phyloP scores from a whole-genome alignment of 2,329 filamentous ascomycete genomes.

The Claviceps purpurea region DNA sequence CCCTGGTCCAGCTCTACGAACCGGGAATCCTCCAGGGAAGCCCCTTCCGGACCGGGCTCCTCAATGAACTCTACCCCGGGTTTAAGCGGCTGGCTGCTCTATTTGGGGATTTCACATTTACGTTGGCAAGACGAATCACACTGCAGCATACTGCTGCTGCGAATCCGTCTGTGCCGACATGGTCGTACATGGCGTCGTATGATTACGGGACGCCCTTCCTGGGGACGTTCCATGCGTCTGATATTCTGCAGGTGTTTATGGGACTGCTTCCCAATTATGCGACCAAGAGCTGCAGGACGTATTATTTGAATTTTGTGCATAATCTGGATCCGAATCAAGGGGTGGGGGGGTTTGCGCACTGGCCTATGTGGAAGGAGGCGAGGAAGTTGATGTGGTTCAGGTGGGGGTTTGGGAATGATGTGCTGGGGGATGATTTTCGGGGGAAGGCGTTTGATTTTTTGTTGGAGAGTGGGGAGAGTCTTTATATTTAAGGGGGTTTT shows the following conservation, averaged over 20 bases:
- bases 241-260: slow-evolving; percentile 56
- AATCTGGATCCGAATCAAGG: slow-evolving; percentile 55
- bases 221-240: slow-evolving; percentile 63
- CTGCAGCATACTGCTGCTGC: slow-evolving; percentile 32
- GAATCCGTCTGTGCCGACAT: slow-evolving; percentile 48
- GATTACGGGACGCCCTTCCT: slow-evolving; percentile 56
- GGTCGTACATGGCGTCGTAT: slow-evolving; percentile 67
- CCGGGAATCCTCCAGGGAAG: slow-evolving; percentile 43
- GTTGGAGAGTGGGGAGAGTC: slow-evolving; percentile 10
- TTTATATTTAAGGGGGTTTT: slow-evolving; percentile 12
- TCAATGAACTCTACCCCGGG: slow-evolving; percentile 64
- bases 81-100: slow-evolving; percentile 68
- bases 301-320: slow-evolving; percentile 62
- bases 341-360: slow-evolving; percentile 22
- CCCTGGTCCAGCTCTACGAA: slow-evolving; percentile 50
- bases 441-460: slow-evolving; percentile 16
- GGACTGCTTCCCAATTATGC: slow-evolving; percentile 51
- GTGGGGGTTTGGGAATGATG: slow-evolving; percentile 16
- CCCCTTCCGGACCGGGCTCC: slow-evolving; percentile 53
- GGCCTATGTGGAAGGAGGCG: slow-evolving; percentile 28
- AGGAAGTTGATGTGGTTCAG: slow-evolving; percentile 38
- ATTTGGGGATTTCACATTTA: slow-evolving; percentile 64
- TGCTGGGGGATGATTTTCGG: slow-evolving; percentile 26
- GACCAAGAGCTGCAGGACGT: slow-evolving; percentile 45
- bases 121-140: slow-evolving; percentile 53